Evolutionary conservation across 176 grass and related monocot genomes (phyloP), one percentile per base, ranked within the genome.

Genomic region (Pontederia crassipes): DNA sequence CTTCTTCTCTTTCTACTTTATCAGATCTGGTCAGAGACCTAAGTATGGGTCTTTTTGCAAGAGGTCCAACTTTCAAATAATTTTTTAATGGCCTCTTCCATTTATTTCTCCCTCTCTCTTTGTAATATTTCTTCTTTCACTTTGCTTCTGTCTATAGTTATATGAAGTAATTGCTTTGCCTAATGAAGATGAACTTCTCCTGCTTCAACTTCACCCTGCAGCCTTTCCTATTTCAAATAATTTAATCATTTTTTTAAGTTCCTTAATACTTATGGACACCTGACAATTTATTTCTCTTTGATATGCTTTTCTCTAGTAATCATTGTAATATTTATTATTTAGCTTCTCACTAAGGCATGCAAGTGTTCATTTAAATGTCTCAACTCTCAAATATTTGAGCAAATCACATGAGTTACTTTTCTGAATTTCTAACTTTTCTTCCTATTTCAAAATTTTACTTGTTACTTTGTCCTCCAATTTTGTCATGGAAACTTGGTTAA

Each of bases 161-260:
- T 52, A 80, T 80, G 80, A 55, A 97, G 76, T 46, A 88, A 88
- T 62, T 91, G 87, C 29, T 88, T 81, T 46, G 76, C 70, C 29
- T 90, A 49, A 48, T 82, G 71, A 49, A 87, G 66, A 29, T 85
- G 83, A 56, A 72, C 73, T 71, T 88, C n/a, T n/a, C n/a, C 75
- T 52, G 78, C 68, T 73, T 88, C 72, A 64, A 90, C 28, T 82
- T 75, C 58, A 28, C 55, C 68, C 15, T 78, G 71, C 10, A 91
- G 61, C 18, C 77, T 78, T 81, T 68, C 80, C 78, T 50, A 74
- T 59, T 75, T 85, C 79, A 47, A 64, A 74, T 55, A 74, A 51
- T n/a, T 10, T 65, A 73, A 64, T 2, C 48, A 24, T 90, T 5
- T 64, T 68, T 46, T 61, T 2, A 62, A 69, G 75, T 72, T 76